phyloP scores from a whole-genome alignment of 768 basidiomycete genomes.

The Leccinum barrowsii region DNA sequence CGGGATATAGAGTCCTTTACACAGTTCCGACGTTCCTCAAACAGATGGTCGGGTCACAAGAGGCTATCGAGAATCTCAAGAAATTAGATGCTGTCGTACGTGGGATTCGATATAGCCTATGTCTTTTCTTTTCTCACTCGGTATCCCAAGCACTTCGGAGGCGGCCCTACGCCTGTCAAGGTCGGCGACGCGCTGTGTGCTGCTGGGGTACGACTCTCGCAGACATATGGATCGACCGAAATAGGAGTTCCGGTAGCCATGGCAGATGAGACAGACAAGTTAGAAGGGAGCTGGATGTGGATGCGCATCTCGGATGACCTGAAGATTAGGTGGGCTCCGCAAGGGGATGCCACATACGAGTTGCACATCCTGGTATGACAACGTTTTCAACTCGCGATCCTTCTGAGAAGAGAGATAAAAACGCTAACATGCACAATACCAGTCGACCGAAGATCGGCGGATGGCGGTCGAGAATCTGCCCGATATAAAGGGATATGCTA shows the following conservation, averaged over 20 bases:
- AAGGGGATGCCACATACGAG: constrained; percentile 36
- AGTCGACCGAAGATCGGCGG: neutral
- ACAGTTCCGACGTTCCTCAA: constrained; percentile 40
- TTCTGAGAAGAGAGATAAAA: neutral
- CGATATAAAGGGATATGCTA: constrained; percentile 40
- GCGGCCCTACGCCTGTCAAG: constrained; percentile 35
- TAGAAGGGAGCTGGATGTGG: constrained; percentile 34
- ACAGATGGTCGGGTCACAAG: constrained; percentile 29
- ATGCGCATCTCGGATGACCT: constrained; percentile 26
- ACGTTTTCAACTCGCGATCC: no score
- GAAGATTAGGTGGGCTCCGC: constrained; percentile 29
- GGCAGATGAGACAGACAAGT: constrained; percentile 2
- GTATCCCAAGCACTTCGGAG: constrained; percentile 32
- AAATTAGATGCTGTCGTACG: constrained; percentile 4
- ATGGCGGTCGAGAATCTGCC: constrained; percentile 33
- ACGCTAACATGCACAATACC: neutral
- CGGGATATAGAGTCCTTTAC: constrained; percentile 29
- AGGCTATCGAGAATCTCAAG: constrained; percentile 22
- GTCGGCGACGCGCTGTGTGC: constrained; percentile 33
- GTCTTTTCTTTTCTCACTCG: no score
- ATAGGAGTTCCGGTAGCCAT: constrained; percentile 9
- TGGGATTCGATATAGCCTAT: no score
- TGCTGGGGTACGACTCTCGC: constrained; percentile 33
- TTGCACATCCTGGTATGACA: constrained; percentile 34
- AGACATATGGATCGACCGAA: constrained; percentile 38